phyloP scores from a whole-genome alignment of 805 yeast genomes.

The Candida manassasensis region DNA sequence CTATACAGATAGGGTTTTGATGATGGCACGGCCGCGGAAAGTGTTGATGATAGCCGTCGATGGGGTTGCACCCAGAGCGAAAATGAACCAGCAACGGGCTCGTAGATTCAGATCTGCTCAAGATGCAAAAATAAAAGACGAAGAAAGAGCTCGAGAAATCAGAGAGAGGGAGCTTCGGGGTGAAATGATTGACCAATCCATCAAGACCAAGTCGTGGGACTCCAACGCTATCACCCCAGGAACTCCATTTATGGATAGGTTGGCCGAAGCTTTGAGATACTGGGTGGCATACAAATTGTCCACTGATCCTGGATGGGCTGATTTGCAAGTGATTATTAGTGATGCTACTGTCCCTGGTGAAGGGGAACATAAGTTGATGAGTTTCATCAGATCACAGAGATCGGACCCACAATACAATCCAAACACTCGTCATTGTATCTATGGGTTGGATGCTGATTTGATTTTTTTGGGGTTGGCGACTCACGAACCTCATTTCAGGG shows the following conservation, averaged over 20 bases:
- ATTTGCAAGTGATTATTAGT: constrained; percentile 81
- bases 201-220: constrained; percentile 85
- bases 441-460: constrained; percentile 96
- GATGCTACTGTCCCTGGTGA: constrained; percentile 99
- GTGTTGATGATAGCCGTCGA: constrained; percentile 93
- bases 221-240: constrained; percentile 98
- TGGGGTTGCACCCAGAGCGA: constrained; percentile 98
- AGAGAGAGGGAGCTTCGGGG: constrained; percentile 61
- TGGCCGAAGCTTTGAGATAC: constrained; percentile 77
- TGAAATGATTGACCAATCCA: constrained; percentile 68
- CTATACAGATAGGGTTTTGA: constrained; percentile 86
- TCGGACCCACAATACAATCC: constrained; percentile 84
- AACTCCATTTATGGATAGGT: constrained; percentile 92
- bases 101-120: constrained; percentile 89
- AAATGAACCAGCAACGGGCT: constrained; percentile 95
- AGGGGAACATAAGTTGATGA: constrained; percentile 99
- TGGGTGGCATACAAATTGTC: constrained; percentile 90
- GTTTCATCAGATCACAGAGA: constrained; percentile 85
- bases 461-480: constrained; percentile 94
- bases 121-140: constrained; percentile 79
- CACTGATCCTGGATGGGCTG: constrained; percentile 90
- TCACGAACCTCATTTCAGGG: constrained; percentile 94
- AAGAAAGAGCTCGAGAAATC: constrained; percentile 59
- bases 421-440: constrained; percentile 91
- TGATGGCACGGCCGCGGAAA: constrained; percentile 94